Conservation (phyloP, 805 yeast genomes). For the Pichia gijzeniarum region DNA sequence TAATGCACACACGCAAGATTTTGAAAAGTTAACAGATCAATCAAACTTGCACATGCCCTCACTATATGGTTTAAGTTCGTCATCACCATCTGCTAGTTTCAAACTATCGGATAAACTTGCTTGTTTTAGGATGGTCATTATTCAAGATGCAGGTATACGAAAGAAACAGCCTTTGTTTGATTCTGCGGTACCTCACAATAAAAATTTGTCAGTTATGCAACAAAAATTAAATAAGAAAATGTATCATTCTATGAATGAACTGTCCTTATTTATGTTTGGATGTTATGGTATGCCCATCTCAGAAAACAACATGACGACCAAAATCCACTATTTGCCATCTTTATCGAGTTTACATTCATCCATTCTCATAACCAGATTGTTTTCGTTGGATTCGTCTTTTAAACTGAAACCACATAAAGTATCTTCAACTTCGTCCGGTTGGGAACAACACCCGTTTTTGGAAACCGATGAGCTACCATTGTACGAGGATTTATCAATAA, state of each 20-base stretch:
- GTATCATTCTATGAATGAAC: conserved; percentile 38
- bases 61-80: conserved; percentile 7
- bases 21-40: neutral
- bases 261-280: conserved; percentile 51
- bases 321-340: conserved; percentile 42
- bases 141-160: conserved; percentile 47
- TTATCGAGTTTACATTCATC: conserved; percentile 32
- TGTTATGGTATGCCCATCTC: conserved; percentile 44
- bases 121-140: conserved; percentile 37
- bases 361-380: conserved; percentile 40
- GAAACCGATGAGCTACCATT: conserved; percentile 24
- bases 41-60: conserved; percentile 3
- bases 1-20: neutral
- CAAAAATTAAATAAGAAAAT: conserved; percentile 25
- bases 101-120: conserved; percentile 20
- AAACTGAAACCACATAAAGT: conserved; percentile 9
- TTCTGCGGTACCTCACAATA: conserved; percentile 26
- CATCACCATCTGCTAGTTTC: conserved; percentile 16
- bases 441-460: conserved; percentile 41
- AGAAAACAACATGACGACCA: conserved; percentile 38
- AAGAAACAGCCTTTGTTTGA: conserved; percentile 45
- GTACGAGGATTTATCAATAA: conserved; percentile 17
- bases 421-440: conserved; percentile 19
- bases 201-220: conserved; percentile 14
- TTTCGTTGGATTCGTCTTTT: conserved; percentile 28